Base-by-base conservation (phyloP, 768 basidiomycete genomes). In the Mycena vulgaris region DNA sequence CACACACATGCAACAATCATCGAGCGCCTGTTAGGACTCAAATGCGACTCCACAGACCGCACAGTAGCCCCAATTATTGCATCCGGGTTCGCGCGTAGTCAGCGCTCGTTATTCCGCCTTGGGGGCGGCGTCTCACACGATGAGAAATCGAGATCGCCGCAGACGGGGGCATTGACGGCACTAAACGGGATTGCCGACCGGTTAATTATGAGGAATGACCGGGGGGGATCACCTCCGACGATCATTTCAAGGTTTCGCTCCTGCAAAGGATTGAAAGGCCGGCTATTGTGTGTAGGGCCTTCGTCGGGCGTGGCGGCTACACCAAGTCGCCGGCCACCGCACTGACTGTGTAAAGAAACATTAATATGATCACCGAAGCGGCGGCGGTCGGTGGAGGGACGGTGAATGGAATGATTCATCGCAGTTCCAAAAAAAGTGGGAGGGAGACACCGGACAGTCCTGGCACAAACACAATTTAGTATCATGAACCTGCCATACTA, bases 391-490 rank as follows among this genome's bases (percentile, higher is more conserved):
- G 23, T 63, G 13, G 3, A 42, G 19, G 27, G 11, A 51, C 33
- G 21, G n/a, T n/a, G n/a, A n/a, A n/a, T n/a, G n/a, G n/a, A n/a
- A n/a, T n/a, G 31, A 31, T 35, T 40, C 55, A 23, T 16, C 35
- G 31, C 42, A 27, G 35, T 39, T 45, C 42, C 45, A 45, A n/a
- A 17, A 21, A 28, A 28, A 30, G 13, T 45, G n/a, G 16, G 33
- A 55, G 16, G 21, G 35, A 40, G 64, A 66, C 64, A 58, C 64
- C 64, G 56, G 64, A 66, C 64, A 66, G 56, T 56, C 56, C 37
- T 58, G n/a, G n/a, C 35, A 33, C 30, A 42, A 27, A 48, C n/a
- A n/a, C n/a, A n/a, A n/a, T n/a, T n/a, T 45, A n/a, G 51, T 7
- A 37, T 37, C 21, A 53, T 33, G 19, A 37, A 30, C 30, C 17